These are phyloP conservation scores for Tetraselmis chui DNA, from an alignment of 139 green algal species.

Conservation along the genomic window DNA sequence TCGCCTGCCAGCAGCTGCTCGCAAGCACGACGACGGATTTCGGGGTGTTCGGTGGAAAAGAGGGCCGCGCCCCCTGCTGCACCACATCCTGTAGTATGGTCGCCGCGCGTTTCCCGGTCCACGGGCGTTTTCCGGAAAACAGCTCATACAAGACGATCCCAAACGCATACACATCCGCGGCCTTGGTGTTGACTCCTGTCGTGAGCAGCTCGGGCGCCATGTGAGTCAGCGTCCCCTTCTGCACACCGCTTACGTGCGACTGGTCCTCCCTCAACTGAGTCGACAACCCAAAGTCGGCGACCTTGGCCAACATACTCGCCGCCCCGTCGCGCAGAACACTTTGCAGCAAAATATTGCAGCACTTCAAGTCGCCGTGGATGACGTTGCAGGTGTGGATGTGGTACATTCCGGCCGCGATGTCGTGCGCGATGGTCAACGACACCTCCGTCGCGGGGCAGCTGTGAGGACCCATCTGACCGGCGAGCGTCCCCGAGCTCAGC, in stretches of 20 bases:
- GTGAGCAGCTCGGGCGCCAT: slow-evolving; percentile 43
- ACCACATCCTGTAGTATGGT: slow-evolving; percentile 54
- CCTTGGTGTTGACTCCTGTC: neutral
- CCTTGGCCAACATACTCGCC: no score
- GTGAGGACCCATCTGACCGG: neutral
- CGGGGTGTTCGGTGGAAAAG: slow-evolving; percentile 33
- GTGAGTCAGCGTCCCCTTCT: slow-evolving; percentile 42
- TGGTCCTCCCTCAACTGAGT: neutral
- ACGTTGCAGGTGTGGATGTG: neutral
- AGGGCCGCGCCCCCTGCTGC: slow-evolving; percentile 38
- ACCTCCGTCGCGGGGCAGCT: no score
- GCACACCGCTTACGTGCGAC: neutral
- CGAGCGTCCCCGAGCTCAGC: neutral
- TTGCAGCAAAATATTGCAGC: neutral
- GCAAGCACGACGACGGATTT: slow-evolving; percentile 36
- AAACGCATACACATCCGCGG: slow-evolving; percentile 40
- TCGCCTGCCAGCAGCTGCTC: slow-evolving; percentile 39
- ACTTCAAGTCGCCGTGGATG: neutral
- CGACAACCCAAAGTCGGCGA: neutral
- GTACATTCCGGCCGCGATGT: neutral
- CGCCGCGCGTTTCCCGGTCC: slow-evolving; percentile 38
- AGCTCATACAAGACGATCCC: slow-evolving; percentile 54
- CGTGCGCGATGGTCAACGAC: neutral
- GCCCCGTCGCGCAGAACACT: no score
- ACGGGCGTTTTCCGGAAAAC: slow-evolving; percentile 34